A percentile compares a stretch with the other conserved stretches of the same genome.
Conservation (phyloP, 78 protist genomes). For the Polysphondylium violaceum region DNA sequence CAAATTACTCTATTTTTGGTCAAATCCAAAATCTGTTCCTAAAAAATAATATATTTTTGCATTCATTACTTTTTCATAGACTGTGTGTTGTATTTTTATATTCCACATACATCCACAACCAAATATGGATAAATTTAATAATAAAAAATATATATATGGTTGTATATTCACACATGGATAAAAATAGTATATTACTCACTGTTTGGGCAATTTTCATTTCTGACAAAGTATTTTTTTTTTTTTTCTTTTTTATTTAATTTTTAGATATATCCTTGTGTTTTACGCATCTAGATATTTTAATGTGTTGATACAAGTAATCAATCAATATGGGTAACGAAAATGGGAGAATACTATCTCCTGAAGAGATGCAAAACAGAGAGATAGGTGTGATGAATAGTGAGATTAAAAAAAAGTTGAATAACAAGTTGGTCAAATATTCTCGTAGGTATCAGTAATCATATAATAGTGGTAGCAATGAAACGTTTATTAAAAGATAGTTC, state of each 20-base stretch:
- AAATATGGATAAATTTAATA: too few species aligned
- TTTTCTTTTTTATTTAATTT: background rate
- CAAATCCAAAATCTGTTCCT: background rate
- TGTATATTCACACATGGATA: too few species aligned
- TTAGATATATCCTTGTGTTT: background rate
- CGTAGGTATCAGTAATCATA: conserved; percentile 17
- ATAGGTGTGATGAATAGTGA: conserved; percentile 51
- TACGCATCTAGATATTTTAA: too few species aligned
- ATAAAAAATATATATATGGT: too few species aligned
- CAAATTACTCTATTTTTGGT: conserved; percentile 18
- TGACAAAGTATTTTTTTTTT: too few species aligned
- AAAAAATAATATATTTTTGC: too few species aligned
- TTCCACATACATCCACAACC: background rate
- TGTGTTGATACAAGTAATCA: background rate
- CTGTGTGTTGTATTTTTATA: too few species aligned
- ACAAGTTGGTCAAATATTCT: conserved; percentile 40
- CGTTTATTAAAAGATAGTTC: background rate
- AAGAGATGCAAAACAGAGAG: conserved; percentile 53
- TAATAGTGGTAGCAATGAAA: background rate
- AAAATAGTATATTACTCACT: too few species aligned
- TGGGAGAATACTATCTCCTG: conserved; percentile 43
- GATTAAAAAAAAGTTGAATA: conserved; percentile 64
- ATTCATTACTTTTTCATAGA: too few species aligned
- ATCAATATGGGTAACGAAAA: conserved; percentile 41
- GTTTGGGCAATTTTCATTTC: too few species aligned